Evolutionary conservation across 768 basidiomycete genomes (phyloP), one percentile per base, ranked within the genome.

Genomic region (Lentinula lateritia): DNA sequence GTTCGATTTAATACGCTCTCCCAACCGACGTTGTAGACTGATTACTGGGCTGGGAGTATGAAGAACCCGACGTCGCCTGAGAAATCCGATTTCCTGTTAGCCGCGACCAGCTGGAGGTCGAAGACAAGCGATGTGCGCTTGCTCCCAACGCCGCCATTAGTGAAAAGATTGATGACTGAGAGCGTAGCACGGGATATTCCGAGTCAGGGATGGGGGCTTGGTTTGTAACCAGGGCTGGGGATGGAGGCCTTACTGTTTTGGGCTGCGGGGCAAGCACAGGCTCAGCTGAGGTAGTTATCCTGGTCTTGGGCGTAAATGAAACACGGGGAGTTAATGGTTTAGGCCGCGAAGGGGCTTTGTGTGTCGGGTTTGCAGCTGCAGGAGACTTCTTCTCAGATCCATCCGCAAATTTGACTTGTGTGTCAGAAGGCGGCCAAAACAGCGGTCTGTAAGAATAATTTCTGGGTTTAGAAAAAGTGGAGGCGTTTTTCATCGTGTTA

Each of bases 401-500:
- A 57, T 64, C 68, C 36, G 69, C 72, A 66, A 83, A 84, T 38
- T 71, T 79, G 64, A 83, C 75, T 62, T 70, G 78, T 35, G 75
- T 72, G 15, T 70, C 69, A 5, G 68, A 60, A 36, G 70, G 68
- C 18, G 64, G 68, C 48, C 68, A 68, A 55, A 74, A 58, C 9
- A 56, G 48, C 10, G 75, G 74, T 34, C 66, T 70, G 59, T 74
- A 73, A n/a, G 67, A 63, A 52, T 64, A 63, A 12, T 55, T 61
- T n/a, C 63, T 66, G 58, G 63, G 64, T 5, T 67, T 68, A 34
- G 66, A 66, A 20, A 71, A 66, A 39, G 69, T 65, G 38, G 60
- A 63, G 38, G 79, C 76, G 60, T 82, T 81, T 52, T 68, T 75
- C 12, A 73, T 69, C 1, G 80, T 81, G 65, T 82, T 81, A 60